Percentiles rank a stretch among this genome's conserved stretches.
Evolutionary conservation across 2,329 filamentous ascomycete genomes (phyloP).

Genomic region (Arthrobotrys entomopaga): DNA sequence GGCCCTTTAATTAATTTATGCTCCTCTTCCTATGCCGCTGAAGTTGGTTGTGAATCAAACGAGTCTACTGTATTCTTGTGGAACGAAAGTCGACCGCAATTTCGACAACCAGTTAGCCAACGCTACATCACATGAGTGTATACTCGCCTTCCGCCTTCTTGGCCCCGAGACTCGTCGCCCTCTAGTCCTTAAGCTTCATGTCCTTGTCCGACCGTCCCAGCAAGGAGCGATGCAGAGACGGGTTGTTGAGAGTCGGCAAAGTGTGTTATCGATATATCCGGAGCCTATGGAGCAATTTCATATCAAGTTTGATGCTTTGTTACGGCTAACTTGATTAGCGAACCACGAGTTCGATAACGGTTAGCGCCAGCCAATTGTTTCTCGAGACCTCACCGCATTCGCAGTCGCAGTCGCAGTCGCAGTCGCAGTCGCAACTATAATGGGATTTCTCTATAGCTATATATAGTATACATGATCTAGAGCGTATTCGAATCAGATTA

Average conservation of each 20-base stretch:
- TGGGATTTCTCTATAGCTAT: background rate
- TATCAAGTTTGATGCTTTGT: background rate
- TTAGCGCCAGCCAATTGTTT: background rate
- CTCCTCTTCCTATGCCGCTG: background rate
- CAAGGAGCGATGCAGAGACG: too few relatives aligned
- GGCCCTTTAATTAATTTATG: slow-evolving; percentile 1
- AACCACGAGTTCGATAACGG: background rate
- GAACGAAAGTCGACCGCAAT: too few relatives aligned
- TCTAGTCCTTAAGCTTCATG: too few relatives aligned
- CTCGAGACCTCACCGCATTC: background rate
- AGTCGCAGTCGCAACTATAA: background rate
- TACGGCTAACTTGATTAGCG: background rate
- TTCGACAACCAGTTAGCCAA: too few relatives aligned
- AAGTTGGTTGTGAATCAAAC: background rate
- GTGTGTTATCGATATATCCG: background rate
- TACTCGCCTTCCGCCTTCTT: too few relatives aligned
- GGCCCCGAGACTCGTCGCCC: too few relatives aligned
- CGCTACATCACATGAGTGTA: too few relatives aligned
- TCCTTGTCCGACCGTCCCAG: too few relatives aligned
- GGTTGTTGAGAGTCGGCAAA: too few relatives aligned
- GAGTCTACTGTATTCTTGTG: background rate
- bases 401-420: background rate
- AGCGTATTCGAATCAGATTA: too few relatives aligned
- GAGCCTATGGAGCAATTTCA: background rate
- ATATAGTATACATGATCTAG: too few relatives aligned